These are phyloP conservation scores for Verticillium albo-atrum DNA, from an alignment of 2,329 filamentous ascomycete genomes.

Conservation along the genomic window DNA sequence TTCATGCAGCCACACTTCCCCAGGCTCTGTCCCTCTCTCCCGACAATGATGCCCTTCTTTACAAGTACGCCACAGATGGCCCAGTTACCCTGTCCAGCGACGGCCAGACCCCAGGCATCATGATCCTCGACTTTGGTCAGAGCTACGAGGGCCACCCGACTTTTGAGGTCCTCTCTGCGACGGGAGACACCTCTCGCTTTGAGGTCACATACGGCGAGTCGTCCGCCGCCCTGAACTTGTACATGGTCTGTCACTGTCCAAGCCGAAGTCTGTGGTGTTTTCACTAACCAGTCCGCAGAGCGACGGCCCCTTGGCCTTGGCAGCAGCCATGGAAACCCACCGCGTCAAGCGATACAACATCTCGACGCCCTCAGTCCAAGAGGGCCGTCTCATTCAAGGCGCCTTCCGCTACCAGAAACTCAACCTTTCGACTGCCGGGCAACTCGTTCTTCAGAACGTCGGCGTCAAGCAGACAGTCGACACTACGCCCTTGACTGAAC, in stretches of 20 bases:
- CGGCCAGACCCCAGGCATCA: background rate
- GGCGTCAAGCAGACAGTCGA: slow-evolving; percentile 19
- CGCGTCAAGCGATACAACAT: slow-evolving; percentile 28
- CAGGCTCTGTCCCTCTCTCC: background rate
- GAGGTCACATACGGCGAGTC: slow-evolving; percentile 4
- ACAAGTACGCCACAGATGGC: background rate
- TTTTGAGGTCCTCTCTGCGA: slow-evolving; percentile 4
- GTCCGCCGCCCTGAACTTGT: background rate
- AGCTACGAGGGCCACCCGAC: slow-evolving; percentile 3
- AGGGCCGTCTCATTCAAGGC: slow-evolving; percentile 29
- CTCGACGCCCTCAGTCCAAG: slow-evolving; percentile 14
- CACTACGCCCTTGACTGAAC: slow-evolving; percentile 16
- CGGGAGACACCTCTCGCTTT: slow-evolving; percentile 1
- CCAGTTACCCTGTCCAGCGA: background rate
- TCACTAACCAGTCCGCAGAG: background rate
- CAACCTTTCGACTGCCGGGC: slow-evolving; percentile 24
- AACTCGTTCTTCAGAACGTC: slow-evolving; percentile 18
- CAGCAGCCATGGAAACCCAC: background rate
- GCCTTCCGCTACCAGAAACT: slow-evolving; percentile 31
- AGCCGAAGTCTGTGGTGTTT: background rate
- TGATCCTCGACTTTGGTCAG: slow-evolving; percentile 4
- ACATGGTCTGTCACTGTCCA: background rate
- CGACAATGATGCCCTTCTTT: background rate
- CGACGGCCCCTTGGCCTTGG: background rate
- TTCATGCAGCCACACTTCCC: background rate